Evolutionary conservation across 2,329 filamentous ascomycete species (phyloP).

Genomic region (Elsinoe ampelina): DNA sequence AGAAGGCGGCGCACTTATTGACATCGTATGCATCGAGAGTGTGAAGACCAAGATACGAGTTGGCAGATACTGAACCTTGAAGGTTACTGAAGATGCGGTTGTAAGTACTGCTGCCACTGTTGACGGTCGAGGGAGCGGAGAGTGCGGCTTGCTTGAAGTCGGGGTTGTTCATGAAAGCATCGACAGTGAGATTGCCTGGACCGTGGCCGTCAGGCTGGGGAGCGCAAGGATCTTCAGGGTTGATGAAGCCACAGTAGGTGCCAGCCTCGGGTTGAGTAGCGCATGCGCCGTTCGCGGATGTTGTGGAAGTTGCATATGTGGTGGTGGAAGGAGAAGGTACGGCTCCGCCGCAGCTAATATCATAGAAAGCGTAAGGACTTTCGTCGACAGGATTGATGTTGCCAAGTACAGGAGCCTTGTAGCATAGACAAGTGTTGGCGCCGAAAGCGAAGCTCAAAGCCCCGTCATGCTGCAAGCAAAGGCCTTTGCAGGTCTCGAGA

Average conservation of each 20-base stretch:
- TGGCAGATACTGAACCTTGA: conserved; percentile 22
- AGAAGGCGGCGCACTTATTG: conserved; percentile 24
- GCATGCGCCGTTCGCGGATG: conserved; percentile 22
- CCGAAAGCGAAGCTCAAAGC: neutral
- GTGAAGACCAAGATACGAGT: conserved; percentile 27
- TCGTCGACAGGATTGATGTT: conserved; percentile 10
- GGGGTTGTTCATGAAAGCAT: conserved; percentile 22
- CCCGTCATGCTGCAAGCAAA: neutral
- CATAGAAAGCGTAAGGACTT: conserved; percentile 7
- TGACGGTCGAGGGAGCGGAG: conserved; percentile 16
- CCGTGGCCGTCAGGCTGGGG: conserved; percentile 30
- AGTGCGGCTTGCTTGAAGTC: conserved; percentile 21
- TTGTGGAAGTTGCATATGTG: conserved; percentile 15
- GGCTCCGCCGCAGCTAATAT: neutral
- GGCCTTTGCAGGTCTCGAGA: neutral
- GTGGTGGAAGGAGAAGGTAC: conserved; percentile 3
- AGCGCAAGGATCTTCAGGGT: conserved; percentile 30
- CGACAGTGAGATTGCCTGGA: conserved; percentile 20
- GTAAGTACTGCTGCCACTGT: conserved; percentile 19
- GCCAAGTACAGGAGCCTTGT: conserved; percentile 4
- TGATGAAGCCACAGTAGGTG: conserved; percentile 32
- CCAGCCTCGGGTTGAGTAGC: conserved; percentile 25
- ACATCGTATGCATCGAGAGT: conserved; percentile 26
- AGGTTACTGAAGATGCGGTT: conserved; percentile 26
- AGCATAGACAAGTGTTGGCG: conserved; percentile 7